Evolutionary conservation across 768 basidiomycete genomes (phyloP), one percentile per base, ranked within the genome.

Genomic region (Hebeloma cylindrosporum): DNA sequence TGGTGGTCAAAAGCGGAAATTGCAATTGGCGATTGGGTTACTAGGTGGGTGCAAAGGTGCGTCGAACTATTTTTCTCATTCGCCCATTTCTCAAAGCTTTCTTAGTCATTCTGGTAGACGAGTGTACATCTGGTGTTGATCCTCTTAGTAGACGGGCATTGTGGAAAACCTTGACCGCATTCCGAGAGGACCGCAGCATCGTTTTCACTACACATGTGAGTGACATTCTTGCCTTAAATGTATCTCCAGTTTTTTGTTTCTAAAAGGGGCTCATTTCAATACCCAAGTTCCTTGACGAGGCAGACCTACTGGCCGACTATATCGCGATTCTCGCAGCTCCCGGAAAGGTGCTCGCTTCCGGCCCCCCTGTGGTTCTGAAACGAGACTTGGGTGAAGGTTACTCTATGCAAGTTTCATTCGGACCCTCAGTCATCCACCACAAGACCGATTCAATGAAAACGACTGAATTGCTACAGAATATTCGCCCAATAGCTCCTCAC

Each of bases 1-100:
- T 35, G 88, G 88, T 2, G 88, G 88, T 6, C 88, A 91, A 67
- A 90, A 89, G 67, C 63, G 88, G 56, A 90, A 90, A 63, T 65
- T 91, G 20, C 88, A 91, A 54, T 68, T 90, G n/a, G 88, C 88
- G 0, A 82, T 88, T 53, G 88, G 88, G 8, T 67, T 91, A 8
- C 69, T 88, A 17, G 86, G 86, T 4, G 86, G 87, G 1, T 88
- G 85, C 0, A 80, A 78, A 56, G 79, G 82, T 84, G 52, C 40
- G 38, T 47, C 31, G 14, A 18, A n/a, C 38, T 27, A 14, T 17
- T n/a, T n/a, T 11, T n/a, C n/a, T n/a, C n/a, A n/a, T n/a, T n/a
- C n/a, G n/a, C n/a, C n/a, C 34, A 28, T 18, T n/a, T n/a, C n/a
- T 2, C 10, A 10, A 28, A 28, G 7, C 27, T 51, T 43, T 25